Evolutionary conservation across 1,139 yeast species (phyloP), one percentile per base, ranked within the genome.

Genomic region (Pichia sp.): DNA sequence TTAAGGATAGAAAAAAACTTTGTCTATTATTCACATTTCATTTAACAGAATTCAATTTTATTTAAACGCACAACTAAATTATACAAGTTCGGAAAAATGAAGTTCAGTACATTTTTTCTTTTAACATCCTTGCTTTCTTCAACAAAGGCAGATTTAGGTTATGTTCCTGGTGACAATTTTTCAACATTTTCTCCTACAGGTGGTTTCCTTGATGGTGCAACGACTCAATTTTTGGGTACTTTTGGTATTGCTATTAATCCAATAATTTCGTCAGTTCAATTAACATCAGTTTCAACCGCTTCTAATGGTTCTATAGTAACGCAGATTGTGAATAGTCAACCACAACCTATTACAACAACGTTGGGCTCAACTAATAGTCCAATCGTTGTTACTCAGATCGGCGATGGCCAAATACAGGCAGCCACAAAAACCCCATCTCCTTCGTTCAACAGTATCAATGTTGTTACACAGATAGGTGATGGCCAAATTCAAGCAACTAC

Each of bases 241-340:
- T 83, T 83, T 58, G 92, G 92, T 68, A 82, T 83, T 59, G 85
- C 83, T 54, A 78, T 82, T 52, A 67, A 69, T 46, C 78, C 85
- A 54, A 60, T 76, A 44, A 56, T 73, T 41, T 61, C 72, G 23
- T 53, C 64, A 30, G 51, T 70, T 41, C 53, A 65, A 20, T 59
- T 64, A 47, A 56, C 68, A 35, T 54, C 58, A 25, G 55, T 58
- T 35, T 57, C 65, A 32, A 55, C 59, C 2, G 62, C 41, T 10
- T 24, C 66, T 33, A 32, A 63, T 16, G 47, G 46, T 20, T 16
- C 35, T n/a, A 65, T 63, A 27, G 56, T 55, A 24, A 55, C 66
- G 3, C 62, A 59, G 49, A 59, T 58, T 25, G 58, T 57, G 30
- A 68, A 65, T 42, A 65, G 67, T 47, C 67, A 70, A 49, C 61